These are phyloP conservation scores for Plasmodium cynomolgi DNA, from an alignment of 169 alveolate species.

Conservation along the genomic window DNA sequence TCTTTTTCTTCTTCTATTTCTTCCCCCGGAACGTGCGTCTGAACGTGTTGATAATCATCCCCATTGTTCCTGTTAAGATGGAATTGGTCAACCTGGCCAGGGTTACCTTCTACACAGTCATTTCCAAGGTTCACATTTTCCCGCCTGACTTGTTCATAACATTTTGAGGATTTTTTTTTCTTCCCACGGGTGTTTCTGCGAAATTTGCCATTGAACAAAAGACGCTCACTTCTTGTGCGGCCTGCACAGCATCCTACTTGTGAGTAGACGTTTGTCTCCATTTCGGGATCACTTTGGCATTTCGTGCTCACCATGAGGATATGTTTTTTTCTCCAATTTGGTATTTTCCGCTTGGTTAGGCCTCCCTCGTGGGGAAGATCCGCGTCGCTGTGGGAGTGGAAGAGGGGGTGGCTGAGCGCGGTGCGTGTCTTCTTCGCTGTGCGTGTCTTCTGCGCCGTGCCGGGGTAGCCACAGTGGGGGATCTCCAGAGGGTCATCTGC, in stretches of 20 bases:
- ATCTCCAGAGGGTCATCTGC: too few species aligned
- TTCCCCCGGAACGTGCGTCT: neutral
- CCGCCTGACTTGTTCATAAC: slow-evolving; percentile 39
- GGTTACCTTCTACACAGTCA: neutral
- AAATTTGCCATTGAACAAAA: neutral
- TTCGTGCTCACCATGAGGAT: neutral
- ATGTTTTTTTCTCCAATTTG: neutral
- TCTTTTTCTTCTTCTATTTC: neutral
- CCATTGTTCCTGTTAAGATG: neutral
- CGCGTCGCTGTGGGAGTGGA: neutral
- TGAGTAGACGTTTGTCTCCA: neutral
- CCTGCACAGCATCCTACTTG: neutral
- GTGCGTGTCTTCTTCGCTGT: neutral
- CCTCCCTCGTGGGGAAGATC: neutral
- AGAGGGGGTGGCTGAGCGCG: neutral
- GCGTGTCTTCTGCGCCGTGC: neutral
- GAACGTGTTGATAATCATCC: neutral
- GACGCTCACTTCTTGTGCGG: neutral
- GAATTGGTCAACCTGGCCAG: neutral
- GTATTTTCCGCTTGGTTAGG: neutral
- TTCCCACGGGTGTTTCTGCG: neutral
- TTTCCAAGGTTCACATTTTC: neutral
- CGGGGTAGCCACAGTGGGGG: neutral
- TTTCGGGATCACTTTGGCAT: neutral
- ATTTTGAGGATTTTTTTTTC: neutral